phyloP scores from a whole-genome alignment of 257 asterid species.

The Handroanthus guayacan region DNA sequence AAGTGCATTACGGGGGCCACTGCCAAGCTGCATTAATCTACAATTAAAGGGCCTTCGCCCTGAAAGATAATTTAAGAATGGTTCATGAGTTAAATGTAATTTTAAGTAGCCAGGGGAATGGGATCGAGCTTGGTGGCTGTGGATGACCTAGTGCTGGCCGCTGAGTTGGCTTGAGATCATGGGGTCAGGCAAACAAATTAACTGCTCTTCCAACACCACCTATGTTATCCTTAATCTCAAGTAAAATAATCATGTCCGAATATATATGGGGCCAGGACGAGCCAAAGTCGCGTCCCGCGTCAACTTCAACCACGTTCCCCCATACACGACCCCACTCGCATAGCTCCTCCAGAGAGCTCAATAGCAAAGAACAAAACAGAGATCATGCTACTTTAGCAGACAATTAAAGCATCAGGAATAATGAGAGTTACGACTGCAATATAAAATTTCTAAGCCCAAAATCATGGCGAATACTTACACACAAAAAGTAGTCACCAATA shows the following conservation, averaged over 20 bases:
- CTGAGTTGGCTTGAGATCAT: slow-evolving; percentile 37
- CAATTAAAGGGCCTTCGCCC: too few relatives aligned
- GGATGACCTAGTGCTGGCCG: slow-evolving; percentile 55
- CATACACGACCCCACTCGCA: slow-evolving; percentile 63
- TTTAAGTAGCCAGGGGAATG: too few relatives aligned
- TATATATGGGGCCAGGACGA: slow-evolving; percentile 63
- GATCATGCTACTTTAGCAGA: neutral
- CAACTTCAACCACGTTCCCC: slow-evolving; percentile 54
- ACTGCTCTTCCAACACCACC: slow-evolving; percentile 64
- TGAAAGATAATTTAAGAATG: too few relatives aligned
- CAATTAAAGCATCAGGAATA: neutral
- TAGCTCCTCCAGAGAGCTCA: slow-evolving; percentile 45
- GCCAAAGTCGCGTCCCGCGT: slow-evolving; percentile 66
- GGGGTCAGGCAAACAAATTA: slow-evolving; percentile 46
- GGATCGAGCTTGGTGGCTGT: neutral
- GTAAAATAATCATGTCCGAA: slow-evolving; percentile 55
- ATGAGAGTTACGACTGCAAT: neutral
- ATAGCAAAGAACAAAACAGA: neutral
- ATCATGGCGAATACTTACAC: neutral
- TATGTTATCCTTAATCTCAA: neutral
- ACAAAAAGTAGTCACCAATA: neutral
- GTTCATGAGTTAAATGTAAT: too few relatives aligned
- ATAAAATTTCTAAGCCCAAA: neutral
- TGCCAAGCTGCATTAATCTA: too few relatives aligned
- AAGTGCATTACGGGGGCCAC: too few relatives aligned